A percentile compares a stretch with the other conserved stretches of the same genome.
These are phyloP conservation scores for Biscogniauxia marginata DNA, from an alignment of 2,329 filamentous ascomycete species.

Conservation along the genomic window DNA sequence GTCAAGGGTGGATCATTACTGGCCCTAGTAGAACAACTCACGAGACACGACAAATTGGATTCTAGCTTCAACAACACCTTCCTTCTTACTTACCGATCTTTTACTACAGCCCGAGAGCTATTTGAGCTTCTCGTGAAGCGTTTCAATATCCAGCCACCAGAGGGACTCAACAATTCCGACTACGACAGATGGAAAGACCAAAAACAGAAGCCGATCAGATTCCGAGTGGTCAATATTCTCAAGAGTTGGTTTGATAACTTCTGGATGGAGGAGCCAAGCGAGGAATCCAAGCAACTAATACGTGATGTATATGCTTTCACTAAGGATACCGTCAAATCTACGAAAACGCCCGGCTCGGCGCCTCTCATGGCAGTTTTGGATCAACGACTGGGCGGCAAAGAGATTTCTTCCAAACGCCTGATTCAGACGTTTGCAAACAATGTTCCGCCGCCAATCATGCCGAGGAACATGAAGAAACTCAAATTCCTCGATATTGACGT, in stretches of 20 bases:
- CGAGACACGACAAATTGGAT: constrained; percentile 91
- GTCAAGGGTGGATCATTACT: constrained; percentile 88
- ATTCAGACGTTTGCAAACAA: constrained; percentile 82
- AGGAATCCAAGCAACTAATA: constrained; percentile 80
- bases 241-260: constrained; percentile 99
- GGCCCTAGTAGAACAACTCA: constrained; percentile 90
- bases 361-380: constrained; percentile 85
- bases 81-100: constrained; percentile 92
- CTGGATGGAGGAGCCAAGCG: constrained; percentile 95
- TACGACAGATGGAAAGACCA: constrained; percentile 86
- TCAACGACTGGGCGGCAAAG: constrained; percentile 83
- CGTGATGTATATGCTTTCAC: constrained; percentile 89
- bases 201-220: constrained; percentile 94
- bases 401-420: constrained; percentile 80
- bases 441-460: constrained; percentile 84
- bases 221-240: constrained; percentile 94
- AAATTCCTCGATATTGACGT: constrained; percentile 98
- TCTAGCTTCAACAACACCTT: constrained; percentile 97
- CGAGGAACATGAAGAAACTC: constrained; percentile 99
- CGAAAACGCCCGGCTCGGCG: constrained; percentile 84
- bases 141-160: constrained; percentile 89
- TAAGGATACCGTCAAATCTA: constrained; percentile 86
- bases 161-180: constrained; percentile 71
- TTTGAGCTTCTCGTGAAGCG: constrained; percentile 91
- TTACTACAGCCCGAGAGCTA: constrained; percentile 84